Evolutionary conservation across 2,329 filamentous ascomycete genomes (phyloP).

Genomic region (Alternaria atra): DNA sequence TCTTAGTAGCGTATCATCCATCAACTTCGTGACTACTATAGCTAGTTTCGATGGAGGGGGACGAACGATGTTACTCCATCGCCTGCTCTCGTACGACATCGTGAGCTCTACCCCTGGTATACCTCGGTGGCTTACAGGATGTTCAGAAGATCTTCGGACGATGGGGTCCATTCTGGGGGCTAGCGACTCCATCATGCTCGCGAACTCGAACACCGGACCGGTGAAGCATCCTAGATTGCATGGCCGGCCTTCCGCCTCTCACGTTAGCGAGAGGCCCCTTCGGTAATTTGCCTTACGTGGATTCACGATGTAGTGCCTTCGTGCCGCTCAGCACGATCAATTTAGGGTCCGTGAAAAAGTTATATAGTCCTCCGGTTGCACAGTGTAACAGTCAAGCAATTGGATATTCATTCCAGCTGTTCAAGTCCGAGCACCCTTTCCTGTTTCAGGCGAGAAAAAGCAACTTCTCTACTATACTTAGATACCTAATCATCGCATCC

Average conservation of each 20-base stretch:
- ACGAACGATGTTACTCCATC: conserved; percentile 2
- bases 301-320: neutral
- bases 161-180: neutral
- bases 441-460: neutral
- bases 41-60: neutral
- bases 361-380: conserved; percentile 4
- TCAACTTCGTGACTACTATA: neutral
- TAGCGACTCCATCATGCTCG: neutral
- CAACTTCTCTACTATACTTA: conserved; percentile 1
- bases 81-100: neutral
- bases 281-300: neutral
- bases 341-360: neutral
- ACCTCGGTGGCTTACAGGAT: neutral
- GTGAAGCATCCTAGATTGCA: neutral
- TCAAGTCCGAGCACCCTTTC: neutral
- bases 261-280: neutral
- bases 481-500: neutral
- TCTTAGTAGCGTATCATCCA: neutral
- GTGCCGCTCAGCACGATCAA: neutral
- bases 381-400: neutral
- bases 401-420: neutral
- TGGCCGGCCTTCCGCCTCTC: neutral
- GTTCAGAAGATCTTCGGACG: neutral
- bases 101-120: neutral
- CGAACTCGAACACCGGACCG: neutral